Base-by-base conservation (phyloP, 306 rosid genomes). In the Prosopis cineraria region DNA sequence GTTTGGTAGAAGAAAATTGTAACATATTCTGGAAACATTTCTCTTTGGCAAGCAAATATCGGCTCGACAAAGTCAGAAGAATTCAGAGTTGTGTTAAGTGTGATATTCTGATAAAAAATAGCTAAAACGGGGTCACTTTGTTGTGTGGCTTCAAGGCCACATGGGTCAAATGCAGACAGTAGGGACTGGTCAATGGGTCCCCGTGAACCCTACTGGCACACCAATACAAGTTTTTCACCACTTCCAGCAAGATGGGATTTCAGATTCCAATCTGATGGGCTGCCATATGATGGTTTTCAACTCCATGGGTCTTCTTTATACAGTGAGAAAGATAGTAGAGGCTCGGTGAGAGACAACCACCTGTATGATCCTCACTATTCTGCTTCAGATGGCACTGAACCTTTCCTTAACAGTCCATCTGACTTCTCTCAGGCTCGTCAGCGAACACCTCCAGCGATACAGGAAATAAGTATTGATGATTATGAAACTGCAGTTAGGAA, bases 131-230 rank as follows among this genome's bases (percentile, higher is more conserved):
- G 98, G 92, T 93, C 98, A 10, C 97, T 95, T 80, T 95, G 98
- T 90, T 95, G 97, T 91, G 98, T 95, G 97, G 98, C 98, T 87
- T 86, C 99, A 73, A 91, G 99, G 97, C 97, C 98, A 88, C 99
- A 93, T 89, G 98, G 93, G 78, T 89, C 97, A 25, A 90, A 83
- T 84, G 84, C 99, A 3, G 88, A 87, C 83, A 91, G 91, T 84
- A 76, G 93, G 93, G 98, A 93, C 65, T 95, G 99, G 97, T 93
- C 99, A 9, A 30, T 93, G 85, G 99, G 90, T 68, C 91, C 98
- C 20, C 87, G 86, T 5, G 98, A 95, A 79, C 97, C 98, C 24
- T 93, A 89, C 76, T 95, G 99, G 99, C 89, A 80, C 68, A 95
- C 98, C 3, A 95, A 95, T 82, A 85, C 98, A 1, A 95, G 99